These are phyloP conservation scores for Xylariaceae sp. DNA, from an alignment of 2,329 filamentous ascomycete species.

Conservation along the genomic window DNA sequence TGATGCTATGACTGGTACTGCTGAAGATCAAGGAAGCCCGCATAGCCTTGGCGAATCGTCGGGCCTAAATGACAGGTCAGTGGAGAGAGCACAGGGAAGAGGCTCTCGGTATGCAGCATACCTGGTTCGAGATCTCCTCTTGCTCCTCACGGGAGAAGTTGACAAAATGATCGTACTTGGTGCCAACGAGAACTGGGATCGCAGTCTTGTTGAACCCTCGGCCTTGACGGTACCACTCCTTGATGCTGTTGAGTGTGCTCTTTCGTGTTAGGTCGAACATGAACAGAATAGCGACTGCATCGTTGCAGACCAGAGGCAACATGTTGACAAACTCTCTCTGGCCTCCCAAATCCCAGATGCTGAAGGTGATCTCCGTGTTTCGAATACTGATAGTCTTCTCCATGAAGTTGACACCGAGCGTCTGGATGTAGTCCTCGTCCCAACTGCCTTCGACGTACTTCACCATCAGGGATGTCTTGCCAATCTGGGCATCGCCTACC, in stretches of 20 bases:
- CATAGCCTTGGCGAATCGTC: constrained; percentile 97
- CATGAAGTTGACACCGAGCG: constrained; percentile 98
- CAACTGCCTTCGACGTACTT: constrained; percentile 99
- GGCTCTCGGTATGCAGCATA: constrained; percentile 34
- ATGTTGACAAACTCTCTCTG: constrained; percentile 99
- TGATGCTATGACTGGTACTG: constrained; percentile 98
- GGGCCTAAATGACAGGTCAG: constrained; percentile 56
- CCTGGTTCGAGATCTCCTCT: constrained; percentile 96
- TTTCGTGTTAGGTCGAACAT: constrained; percentile 99
- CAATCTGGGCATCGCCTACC: constrained; percentile 98
- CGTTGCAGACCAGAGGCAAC: constrained; percentile 98
- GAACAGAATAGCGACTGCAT: constrained; percentile 96
- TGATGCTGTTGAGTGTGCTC: constrained; percentile 97
- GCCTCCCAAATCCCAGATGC: constrained; percentile 96
- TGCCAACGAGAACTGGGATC: constrained; percentile 95
- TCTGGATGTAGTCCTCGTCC: constrained; percentile 99
- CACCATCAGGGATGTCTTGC: constrained; percentile 98
- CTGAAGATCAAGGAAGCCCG: constrained; percentile 96
- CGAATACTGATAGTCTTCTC: constrained; percentile 99
- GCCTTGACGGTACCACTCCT: constrained; percentile 98
- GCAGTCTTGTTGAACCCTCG: constrained; percentile 99
- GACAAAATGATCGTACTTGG: constrained; percentile 99
- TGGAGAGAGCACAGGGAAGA: background rate
- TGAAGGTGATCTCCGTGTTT: constrained; percentile 99
- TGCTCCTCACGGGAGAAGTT: constrained; percentile 97